Evolutionary conservation across 2,329 filamentous ascomycete species (phyloP).

Genomic region (Aspergillus caelatus): DNA sequence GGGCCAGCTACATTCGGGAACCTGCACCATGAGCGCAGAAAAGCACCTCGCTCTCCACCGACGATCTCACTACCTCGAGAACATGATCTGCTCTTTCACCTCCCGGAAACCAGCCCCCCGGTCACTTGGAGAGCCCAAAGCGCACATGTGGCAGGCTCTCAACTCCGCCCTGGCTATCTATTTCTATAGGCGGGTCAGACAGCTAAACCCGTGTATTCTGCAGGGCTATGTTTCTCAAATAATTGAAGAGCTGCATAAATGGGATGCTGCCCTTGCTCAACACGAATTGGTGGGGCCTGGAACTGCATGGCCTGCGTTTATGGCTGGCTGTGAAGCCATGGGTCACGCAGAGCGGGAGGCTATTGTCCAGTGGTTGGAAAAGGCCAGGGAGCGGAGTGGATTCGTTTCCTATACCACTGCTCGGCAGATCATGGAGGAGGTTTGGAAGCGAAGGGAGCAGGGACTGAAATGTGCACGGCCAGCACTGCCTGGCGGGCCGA

Average conservation of each 20-base stretch:
- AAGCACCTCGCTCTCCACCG: no score
- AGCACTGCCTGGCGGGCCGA: no score
- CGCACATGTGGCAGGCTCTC: slow-evolving; percentile 42
- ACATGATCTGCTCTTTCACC: no score
- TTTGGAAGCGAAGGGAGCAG: no score
- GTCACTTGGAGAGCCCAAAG: slow-evolving; percentile 17
- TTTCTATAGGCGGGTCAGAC: slow-evolving; percentile 45
- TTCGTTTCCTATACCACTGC: no score
- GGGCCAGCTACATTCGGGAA: slow-evolving; percentile 15
- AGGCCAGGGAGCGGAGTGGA: no score
- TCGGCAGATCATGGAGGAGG: no score
- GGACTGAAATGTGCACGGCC: no score
- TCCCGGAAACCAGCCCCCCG: no score
- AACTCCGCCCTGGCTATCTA: slow-evolving; percentile 45
- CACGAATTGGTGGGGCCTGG: slow-evolving; percentile 24
- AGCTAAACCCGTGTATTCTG: slow-evolving; percentile 41
- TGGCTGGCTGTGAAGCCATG: slow-evolving; percentile 44
- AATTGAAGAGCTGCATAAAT: slow-evolving; percentile 33
- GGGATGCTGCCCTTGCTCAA: slow-evolving; percentile 27
- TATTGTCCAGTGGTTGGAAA: no score
- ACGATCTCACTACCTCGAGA: no score
- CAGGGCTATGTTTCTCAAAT: slow-evolving; percentile 42
- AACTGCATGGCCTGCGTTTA: slow-evolving; percentile 44
- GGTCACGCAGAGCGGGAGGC: background rate
- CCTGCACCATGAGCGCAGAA: no score